Conservation (phyloP, 495 filamentous ascomycete genomes). For the Xylaria bambusicola region DNA sequence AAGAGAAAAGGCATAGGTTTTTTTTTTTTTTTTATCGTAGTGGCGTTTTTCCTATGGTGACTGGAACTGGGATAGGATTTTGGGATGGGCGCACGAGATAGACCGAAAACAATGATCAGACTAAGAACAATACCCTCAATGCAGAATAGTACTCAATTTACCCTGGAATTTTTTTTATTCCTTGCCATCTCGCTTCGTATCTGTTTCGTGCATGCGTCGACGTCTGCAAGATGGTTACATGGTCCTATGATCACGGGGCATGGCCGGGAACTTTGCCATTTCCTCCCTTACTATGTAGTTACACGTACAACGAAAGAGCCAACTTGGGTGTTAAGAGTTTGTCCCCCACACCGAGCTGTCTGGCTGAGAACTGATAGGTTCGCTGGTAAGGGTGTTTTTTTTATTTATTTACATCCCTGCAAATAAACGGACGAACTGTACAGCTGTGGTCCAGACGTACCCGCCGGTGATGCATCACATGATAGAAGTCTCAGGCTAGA, state of each 20-base stretch:
- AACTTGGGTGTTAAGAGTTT: not conserved
- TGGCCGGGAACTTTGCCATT: not conserved
- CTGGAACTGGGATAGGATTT: no score
- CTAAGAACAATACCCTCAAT: conserved; percentile 2
- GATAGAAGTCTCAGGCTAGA: not conserved
- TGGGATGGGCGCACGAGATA: conserved; percentile 6
- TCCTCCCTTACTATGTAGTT: no score
- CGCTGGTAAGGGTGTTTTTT: no score
- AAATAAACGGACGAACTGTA: not conserved
- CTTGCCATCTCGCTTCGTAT: not conserved
- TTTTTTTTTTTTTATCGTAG: no score
- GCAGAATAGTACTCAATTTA: not conserved
- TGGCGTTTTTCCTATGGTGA: no score
- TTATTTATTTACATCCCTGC: conserved; percentile 3
- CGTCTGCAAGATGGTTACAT: conserved; percentile 18
- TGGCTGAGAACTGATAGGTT: no score
- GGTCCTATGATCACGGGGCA: conserved; percentile 14
- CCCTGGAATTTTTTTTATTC: not conserved
- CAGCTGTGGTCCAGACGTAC: no score
- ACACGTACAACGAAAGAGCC: no score
- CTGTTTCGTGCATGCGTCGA: conserved; percentile 13
- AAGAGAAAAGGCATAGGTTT: no score
- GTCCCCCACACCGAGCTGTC: conserved; percentile 7
- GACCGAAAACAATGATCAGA: conserved; percentile 4
- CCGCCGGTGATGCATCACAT: not conserved